These are phyloP conservation scores for Calonectria hawksworthii DNA, from an alignment of 2,329 filamentous ascomycete genomes.

Conservation along the genomic window DNA sequence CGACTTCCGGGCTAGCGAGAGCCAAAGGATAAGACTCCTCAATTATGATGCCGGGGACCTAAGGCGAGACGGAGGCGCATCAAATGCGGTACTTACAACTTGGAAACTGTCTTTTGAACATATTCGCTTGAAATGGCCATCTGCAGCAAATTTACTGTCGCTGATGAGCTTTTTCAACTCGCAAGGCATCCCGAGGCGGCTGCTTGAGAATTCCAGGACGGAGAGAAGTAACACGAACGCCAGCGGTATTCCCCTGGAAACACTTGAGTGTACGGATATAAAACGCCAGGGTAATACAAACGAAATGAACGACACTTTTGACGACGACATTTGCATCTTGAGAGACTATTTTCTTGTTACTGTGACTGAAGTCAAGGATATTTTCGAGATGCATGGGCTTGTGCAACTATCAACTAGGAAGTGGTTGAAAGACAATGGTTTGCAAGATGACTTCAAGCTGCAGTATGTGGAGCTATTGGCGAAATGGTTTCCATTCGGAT, in stretches of 20 bases:
- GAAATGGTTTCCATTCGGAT: background rate
- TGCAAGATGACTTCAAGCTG: background rate
- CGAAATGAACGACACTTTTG: background rate
- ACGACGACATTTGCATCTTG: background rate
- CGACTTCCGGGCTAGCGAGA: conserved; percentile 5
- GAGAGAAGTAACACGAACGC: background rate
- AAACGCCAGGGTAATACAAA: background rate
- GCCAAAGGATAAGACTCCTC: conserved; percentile 3
- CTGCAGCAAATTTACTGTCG: conserved; percentile 13
- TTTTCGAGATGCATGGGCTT: background rate
- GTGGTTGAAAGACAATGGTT: background rate
- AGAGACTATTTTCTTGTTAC: background rate
- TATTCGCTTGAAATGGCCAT: background rate
- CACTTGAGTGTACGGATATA: background rate
- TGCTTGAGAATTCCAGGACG: background rate
- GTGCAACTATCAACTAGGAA: background rate
- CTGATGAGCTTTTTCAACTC: conserved; percentile 9
- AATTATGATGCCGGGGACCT: background rate
- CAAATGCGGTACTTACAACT: background rate
- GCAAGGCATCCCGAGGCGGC: conserved; percentile 1
- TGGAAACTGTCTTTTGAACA: background rate
- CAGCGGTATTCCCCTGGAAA: background rate
- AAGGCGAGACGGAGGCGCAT: conserved; percentile 3
- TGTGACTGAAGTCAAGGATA: background rate
- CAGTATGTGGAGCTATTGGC: background rate